A percentile compares a stretch with the other conserved stretches of the same genome.
phyloP scores from a whole-genome alignment of 2,329 filamentous ascomycete genomes.

The Epicoccum sorghinum region DNA sequence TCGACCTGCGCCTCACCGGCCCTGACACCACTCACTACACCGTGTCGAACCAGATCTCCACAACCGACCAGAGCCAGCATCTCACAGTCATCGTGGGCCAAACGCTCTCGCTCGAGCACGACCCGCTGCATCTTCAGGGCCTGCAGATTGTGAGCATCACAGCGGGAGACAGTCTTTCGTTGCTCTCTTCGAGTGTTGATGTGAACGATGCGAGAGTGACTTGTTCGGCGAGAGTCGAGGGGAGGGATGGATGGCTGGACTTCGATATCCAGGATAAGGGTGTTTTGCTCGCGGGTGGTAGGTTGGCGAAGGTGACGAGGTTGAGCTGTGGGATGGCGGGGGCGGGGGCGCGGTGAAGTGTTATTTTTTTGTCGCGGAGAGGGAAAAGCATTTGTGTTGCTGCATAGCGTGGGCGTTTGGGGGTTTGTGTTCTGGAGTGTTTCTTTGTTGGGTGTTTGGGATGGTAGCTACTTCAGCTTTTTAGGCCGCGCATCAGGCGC shows the following conservation, averaged over 20 bases:
- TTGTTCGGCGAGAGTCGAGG: constrained; percentile 19
- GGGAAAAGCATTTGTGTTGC: background rate
- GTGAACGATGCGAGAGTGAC: constrained; percentile 16
- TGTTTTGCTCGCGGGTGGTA: constrained; percentile 17
- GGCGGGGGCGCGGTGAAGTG: background rate
- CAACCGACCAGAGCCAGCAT: constrained; percentile 12
- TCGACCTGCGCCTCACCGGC: constrained; percentile 20
- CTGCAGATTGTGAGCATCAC: constrained; percentile 20
- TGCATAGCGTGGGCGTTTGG: constrained; percentile 8
- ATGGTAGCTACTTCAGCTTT: constrained; percentile 10
- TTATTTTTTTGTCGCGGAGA: too few species aligned
- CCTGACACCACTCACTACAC: constrained; percentile 18
- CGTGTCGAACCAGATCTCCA: constrained; percentile 11
- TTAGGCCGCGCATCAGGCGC: constrained; percentile 40
- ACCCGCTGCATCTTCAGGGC: constrained; percentile 23
- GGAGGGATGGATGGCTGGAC: constrained; percentile 8
- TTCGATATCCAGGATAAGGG: constrained; percentile 18
- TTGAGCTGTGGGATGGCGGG: background rate
- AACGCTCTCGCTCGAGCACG: constrained; percentile 23
- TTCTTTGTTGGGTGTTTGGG: background rate
- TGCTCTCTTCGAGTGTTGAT: constrained; percentile 5
- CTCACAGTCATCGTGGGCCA: constrained; percentile 27
- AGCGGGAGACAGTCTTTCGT: constrained; percentile 10
- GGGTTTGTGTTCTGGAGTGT: too few species aligned
- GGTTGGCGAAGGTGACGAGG: constrained; percentile 20